Evolutionary conservation across 1,284 basidiomycete genomes (phyloP), one percentile per base, ranked within the genome.

Genomic region (Leucocoprinus gongylophorus): DNA sequence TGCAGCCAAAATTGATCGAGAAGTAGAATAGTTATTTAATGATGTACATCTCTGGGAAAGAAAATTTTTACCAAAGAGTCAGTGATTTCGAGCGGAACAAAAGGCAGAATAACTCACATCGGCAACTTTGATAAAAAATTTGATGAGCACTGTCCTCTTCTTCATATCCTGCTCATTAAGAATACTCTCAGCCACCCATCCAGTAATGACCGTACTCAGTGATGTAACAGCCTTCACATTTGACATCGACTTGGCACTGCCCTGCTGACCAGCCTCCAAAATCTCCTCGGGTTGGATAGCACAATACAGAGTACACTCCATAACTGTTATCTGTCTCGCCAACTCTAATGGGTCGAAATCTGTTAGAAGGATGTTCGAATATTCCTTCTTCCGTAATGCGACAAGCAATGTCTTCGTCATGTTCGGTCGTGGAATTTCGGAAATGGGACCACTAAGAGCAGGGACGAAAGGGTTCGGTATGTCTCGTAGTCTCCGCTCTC

Each of bases 121-220:
- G 18, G 94, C 91, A 45, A 98, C 77, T 67, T 94, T 93, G 75
- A 99, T 91, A 66, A 95, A 98, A 64, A 95, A 97, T 69, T 97
- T 97, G 64, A 98, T 79, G 59, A 95, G 68, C 17, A 71, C 63
- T 12, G 88, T 88, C 49, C 97, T 77, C 68, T 87, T 91, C 80
- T 95, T 95, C 58, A 85, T 78, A 68, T 98, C 95, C 46, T 76
- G 79, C 68, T 98, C 93, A 57, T 85, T 83, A 46, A 99, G 68
- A 58, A 99, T 94, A 58, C 86, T 86, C 70, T 97, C 94, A 12
- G 91, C 87, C 7, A 98, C 91, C 93, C 95, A 98, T 5, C 93
- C 91, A 1, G 94, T 98, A 58, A 94, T 85, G 49, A 87, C 83
- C 20, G 95, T 98, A 64, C 91, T 95, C 64, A 97, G 72, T 13